Evolutionary conservation across 2,329 filamentous ascomycete species (phyloP).

Genomic region (Penicillium brasilianum): DNA sequence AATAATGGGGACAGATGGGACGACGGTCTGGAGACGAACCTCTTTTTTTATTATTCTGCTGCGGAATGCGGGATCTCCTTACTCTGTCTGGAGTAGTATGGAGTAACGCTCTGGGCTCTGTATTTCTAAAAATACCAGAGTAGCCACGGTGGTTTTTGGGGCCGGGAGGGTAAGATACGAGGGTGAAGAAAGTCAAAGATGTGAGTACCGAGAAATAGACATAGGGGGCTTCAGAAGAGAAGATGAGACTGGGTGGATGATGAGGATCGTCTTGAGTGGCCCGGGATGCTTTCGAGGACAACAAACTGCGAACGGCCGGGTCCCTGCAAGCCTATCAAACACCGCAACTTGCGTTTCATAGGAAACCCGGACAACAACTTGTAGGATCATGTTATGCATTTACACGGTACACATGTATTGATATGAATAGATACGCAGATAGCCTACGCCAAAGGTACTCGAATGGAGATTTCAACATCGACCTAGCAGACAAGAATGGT

Average conservation of each 20-base stretch:
- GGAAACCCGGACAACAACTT: not conserved
- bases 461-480: too few species aligned
- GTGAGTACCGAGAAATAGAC: not conserved
- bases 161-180: constrained; percentile 20
- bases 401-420: too few species aligned
- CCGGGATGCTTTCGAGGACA: not conserved
- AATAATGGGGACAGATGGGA: constrained; percentile 7
- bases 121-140: constrained; percentile 31
- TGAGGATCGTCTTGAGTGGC: not conserved
- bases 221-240: not conserved
- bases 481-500: not conserved
- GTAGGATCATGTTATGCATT: not conserved
- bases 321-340: not conserved
- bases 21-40: constrained; percentile 23
- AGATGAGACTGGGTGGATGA: not conserved
- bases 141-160: constrained; percentile 12
- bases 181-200: constrained; percentile 15
- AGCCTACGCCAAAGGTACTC: too few species aligned
- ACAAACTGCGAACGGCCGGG: constrained; percentile 4
- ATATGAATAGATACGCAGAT: not conserved
- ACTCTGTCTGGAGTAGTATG: constrained; percentile 19
- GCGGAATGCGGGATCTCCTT: constrained; percentile 33
- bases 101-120: not conserved
- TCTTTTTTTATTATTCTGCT: constrained; percentile 17
- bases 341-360: constrained; percentile 1